Evolutionary conservation across 139 green algal genomes (phyloP).

Genomic region (Chlorella sp.): DNA sequence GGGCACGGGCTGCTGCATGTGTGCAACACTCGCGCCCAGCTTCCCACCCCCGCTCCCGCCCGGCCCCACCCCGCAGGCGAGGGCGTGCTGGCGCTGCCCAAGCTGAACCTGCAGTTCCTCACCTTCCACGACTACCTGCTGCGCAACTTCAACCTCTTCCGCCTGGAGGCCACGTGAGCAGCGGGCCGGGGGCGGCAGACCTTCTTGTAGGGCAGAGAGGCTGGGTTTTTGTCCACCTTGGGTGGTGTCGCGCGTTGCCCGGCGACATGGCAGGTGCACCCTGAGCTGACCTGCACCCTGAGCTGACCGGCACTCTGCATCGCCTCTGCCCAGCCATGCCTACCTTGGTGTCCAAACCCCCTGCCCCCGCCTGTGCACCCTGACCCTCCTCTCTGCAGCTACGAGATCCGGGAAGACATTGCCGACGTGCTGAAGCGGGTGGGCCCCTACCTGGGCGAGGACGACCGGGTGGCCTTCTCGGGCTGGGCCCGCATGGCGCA

Average conservation of each 20-base stretch:
- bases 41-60: not conserved
- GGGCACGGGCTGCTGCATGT: not conserved
- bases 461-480: conserved; percentile 60
- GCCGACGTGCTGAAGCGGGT: conserved; percentile 83
- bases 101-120: conserved; percentile 99
- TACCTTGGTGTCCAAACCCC: too few relatives aligned
- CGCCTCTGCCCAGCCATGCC: too few relatives aligned
- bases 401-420: conserved; percentile 97
- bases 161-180: conserved; percentile 64
- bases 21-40: not conserved
- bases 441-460: conserved; percentile 60
- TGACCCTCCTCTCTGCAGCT: conserved; percentile 27
- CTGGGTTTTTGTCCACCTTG: too few relatives aligned
- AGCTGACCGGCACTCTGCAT: too few relatives aligned
- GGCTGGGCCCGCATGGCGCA: conserved; percentile 96
- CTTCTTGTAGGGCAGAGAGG: too few relatives aligned
- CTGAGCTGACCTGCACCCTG: too few relatives aligned
- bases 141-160: conserved; percentile 97
- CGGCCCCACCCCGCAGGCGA: conserved; percentile 51
- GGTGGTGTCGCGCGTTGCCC: too few relatives aligned
- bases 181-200: too few relatives aligned
- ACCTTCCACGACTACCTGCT: conserved; percentile 96
- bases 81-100: conserved; percentile 88
- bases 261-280: too few relatives aligned
- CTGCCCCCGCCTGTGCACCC: too few relatives aligned